Evolutionary conservation across 2,329 filamentous ascomycete species (phyloP), one percentile per base, ranked within the genome.

Genomic region (Trichoderma arundinaceum): DNA sequence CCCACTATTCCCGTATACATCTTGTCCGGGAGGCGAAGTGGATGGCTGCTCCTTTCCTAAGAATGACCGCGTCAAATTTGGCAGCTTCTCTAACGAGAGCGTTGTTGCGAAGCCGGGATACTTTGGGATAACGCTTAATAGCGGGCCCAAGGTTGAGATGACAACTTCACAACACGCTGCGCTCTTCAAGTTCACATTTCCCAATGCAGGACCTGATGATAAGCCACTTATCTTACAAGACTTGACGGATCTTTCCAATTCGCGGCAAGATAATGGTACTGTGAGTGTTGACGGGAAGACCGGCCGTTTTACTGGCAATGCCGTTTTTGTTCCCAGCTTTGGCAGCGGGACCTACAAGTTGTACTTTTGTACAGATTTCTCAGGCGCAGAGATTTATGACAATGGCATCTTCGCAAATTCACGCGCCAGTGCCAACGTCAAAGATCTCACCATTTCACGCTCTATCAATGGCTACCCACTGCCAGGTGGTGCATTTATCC

Each of bases 321-420:
- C 84, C 1, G 79, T 80, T 0, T 92, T 91, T 71, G 74, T 76
- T 7, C 87, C 89, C 1, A 90, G 87, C 64, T 92, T 92, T 69
- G 87, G 88, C 0, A 81, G 82, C 32, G 89, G 88, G 1, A 80
- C 71, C 5, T 92, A 89, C 70, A 76, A 79, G 15, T 75, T 86
- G 1, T 82, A 88, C 73, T 90, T 91, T 71, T 92, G 90, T 70
- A 87, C 86, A 2, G 89, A 92, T 69, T 90, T 92, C 70, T 75
- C 78, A 33, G 88, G 86, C 0, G 84, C 85, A 2, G 72, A 78
- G 0, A 76, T 91, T 9, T 80, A 83, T 38, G 85, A 89, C 67
- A 85, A 79, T 1, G 90, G 90, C 8, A 80, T 89, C 32, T 92
- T 86, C 74, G 80, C 79, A 0, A 84, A 88, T 68, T 86, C 83